Evolutionary conservation across 139 green algal species (phyloP).

Genomic region (Asterochloris sp.): DNA sequence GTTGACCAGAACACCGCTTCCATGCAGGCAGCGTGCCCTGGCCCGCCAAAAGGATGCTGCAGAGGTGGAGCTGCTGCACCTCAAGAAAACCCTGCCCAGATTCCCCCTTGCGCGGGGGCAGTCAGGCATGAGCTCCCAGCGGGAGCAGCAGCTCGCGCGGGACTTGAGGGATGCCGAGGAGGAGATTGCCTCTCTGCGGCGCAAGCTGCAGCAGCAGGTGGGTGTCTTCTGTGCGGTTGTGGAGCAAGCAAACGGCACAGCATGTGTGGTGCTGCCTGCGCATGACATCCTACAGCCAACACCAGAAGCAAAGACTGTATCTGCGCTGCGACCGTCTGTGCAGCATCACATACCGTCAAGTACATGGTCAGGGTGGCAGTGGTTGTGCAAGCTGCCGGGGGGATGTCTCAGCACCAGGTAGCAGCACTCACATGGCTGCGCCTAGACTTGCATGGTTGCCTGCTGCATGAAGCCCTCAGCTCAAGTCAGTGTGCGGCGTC

Average conservation of each 20-base stretch:
- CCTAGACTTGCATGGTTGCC: no score
- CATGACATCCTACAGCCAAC: not conserved
- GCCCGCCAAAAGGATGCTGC: slow-evolving; percentile 10
- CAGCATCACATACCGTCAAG: no score
- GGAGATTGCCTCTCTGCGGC: slow-evolving; percentile 6
- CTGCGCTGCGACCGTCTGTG: no score
- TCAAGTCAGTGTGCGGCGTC: no score
- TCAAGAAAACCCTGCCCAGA: not conserved
- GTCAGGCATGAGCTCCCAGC: not conserved
- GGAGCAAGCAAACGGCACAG: not conserved
- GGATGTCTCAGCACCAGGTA: no score
- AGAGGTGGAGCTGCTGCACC: slow-evolving; percentile 5
- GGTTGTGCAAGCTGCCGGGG: no score
- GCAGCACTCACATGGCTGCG: no score
- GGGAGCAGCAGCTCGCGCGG: not conserved
- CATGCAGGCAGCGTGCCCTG: not conserved
- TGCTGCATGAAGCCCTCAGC: no score
- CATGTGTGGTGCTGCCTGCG: not conserved
- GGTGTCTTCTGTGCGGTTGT: not conserved
- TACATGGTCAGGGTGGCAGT: no score
- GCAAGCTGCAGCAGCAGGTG: slow-evolving; percentile 8
- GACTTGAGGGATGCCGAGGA: slow-evolving; percentile 19
- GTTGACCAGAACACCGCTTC: not conserved
- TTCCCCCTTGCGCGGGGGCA: no score
- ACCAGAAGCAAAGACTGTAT: no score